These are phyloP conservation scores for Suhomyces tanzawaensis DNA, from an alignment of 805 yeast genomes.

Conservation along the genomic window DNA sequence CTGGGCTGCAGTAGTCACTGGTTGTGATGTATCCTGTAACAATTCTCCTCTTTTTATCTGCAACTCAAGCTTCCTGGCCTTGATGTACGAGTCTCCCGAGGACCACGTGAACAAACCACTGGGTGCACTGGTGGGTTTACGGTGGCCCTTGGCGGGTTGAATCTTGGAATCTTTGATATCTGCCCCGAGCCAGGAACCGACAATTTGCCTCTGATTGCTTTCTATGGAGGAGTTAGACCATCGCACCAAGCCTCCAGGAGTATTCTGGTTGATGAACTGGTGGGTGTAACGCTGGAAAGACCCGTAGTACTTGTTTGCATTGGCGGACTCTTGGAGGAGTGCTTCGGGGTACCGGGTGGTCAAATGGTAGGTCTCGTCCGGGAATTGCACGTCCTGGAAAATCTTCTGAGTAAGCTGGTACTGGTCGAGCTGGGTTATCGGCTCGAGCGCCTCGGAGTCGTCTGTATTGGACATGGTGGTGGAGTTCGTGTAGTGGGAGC, in stretches of 20 bases:
- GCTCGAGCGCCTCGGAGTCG: background rate
- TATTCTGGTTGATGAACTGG: conserved; percentile 26
- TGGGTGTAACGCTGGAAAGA: conserved; percentile 34
- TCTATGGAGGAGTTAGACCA: conserved; percentile 31
- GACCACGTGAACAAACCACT: conserved; percentile 44
- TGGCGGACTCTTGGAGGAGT: conserved; percentile 28
- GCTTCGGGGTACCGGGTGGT: conserved; percentile 28
- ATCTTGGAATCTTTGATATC: conserved; percentile 9
- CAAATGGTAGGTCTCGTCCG: background rate
- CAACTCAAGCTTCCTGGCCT: conserved; percentile 28
- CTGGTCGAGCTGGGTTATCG: background rate
- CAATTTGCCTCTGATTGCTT: conserved; percentile 15
- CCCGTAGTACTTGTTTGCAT: conserved; percentile 30
- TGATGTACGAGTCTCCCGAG: conserved; percentile 39
- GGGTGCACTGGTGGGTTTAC: conserved; percentile 14
- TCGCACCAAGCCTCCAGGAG: conserved; percentile 19
- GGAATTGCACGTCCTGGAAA: background rate
- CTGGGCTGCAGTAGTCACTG: background rate
- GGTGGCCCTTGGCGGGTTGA: conserved; percentile 6
- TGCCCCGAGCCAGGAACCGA: conserved; percentile 23
- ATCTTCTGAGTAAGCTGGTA: background rate
- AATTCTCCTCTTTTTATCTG: conserved; percentile 9
- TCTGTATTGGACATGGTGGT: background rate
- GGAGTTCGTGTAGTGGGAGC: too few relatives aligned
- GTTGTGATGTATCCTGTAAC: conserved; percentile 2